A percentile compares a stretch with the other conserved stretches of the same genome.
Evolutionary conservation across 139 green algal species (phyloP).

Genomic region (Nannochloris sp.): DNA sequence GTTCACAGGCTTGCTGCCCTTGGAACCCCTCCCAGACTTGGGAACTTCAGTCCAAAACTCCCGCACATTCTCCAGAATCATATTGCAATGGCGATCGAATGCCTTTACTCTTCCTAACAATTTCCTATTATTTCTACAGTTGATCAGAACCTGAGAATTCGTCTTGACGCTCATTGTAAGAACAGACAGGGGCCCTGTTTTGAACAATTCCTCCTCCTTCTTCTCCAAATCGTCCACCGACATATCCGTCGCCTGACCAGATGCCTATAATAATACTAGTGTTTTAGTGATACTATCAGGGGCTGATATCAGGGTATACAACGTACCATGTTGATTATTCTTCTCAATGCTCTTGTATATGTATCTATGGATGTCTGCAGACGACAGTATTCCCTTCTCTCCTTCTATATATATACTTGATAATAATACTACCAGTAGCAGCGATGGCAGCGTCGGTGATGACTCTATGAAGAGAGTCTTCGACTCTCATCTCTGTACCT

Average conservation of each 20-base stretch:
- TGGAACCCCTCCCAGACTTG: constrained; percentile 82
- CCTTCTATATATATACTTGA: too few species aligned
- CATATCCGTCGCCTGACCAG: constrained; percentile 2
- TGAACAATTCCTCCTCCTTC: constrained; percentile 85
- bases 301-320: too few species aligned
- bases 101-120: constrained; percentile 93
- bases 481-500: too few species aligned
- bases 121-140: constrained; percentile 98
- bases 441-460: too few species aligned
- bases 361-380: too few species aligned
- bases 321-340: too few species aligned
- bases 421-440: too few species aligned
- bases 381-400: too few species aligned
- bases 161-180: constrained; percentile 91
- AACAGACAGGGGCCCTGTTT: constrained; percentile 86
- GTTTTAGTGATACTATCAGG: too few species aligned
- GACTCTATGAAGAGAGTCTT: too few species aligned
- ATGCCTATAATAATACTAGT: background rate
- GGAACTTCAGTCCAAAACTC: constrained; percentile 99
- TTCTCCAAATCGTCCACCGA: constrained; percentile 81
- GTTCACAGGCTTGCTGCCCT: constrained; percentile 83
- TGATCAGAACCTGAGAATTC: constrained; percentile 97
- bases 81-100: constrained; percentile 99
- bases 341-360: too few species aligned
- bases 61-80: constrained; percentile 98